A percentile compares a stretch with the other conserved stretches of the same genome.
phyloP scores from a whole-genome alignment of 1,284 basidiomycete genomes.

The Coniophora puteana region DNA sequence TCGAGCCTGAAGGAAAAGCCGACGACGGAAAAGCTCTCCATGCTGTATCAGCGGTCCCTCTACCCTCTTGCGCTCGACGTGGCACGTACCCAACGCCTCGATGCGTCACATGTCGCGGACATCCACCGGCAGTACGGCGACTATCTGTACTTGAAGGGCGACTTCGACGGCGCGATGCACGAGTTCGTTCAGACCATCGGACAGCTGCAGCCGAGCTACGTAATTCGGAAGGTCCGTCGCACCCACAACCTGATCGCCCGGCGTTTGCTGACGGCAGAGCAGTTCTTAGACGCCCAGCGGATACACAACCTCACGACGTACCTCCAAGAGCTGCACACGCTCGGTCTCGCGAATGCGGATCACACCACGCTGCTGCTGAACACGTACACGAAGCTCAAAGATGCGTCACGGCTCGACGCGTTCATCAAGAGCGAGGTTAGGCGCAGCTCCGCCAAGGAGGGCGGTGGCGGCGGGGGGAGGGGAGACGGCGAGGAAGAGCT shows the following conservation, averaged over 20 bases:
- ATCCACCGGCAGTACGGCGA: conserved; percentile 91
- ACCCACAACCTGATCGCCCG: neutral
- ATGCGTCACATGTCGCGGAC: conserved; percentile 73
- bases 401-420: conserved; percentile 81
- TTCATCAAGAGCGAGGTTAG: conserved; percentile 88
- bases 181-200: conserved; percentile 93
- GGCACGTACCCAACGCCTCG: conserved; percentile 73
- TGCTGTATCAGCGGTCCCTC: conserved; percentile 75
- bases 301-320: conserved; percentile 95
- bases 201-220: conserved; percentile 88
- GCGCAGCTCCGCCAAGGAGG: conserved; percentile 28
- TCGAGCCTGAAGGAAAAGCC: conserved; percentile 75
- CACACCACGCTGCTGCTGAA: conserved; percentile 95
- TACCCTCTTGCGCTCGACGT: conserved; percentile 76
- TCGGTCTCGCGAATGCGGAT: conserved; percentile 90
- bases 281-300: conserved; percentile 96
- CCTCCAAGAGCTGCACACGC: conserved; percentile 90
- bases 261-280: neutral
- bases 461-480: conserved; percentile 30
- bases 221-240: conserved; percentile 84
- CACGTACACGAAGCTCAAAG: conserved; percentile 96
- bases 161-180: conserved; percentile 91
- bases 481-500: conserved; percentile 61
- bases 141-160: conserved; percentile 86
- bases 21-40: conserved; percentile 75